phyloP scores from a whole-genome alignment of 176 grass and related monocot species.

The Tuctoria greenei region DNA sequence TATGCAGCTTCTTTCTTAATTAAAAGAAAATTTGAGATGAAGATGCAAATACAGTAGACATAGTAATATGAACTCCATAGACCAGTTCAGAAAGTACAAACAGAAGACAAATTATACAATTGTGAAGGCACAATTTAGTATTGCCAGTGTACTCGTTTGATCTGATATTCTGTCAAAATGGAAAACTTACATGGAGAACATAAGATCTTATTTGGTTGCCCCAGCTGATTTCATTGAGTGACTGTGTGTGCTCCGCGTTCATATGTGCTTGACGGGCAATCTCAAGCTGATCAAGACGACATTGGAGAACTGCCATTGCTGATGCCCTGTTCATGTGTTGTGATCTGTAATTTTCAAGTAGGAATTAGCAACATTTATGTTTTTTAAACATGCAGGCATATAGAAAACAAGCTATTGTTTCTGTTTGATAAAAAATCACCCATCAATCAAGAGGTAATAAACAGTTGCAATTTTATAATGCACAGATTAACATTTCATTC shows the following conservation, averaged over 20 bases:
- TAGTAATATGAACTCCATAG: neutral
- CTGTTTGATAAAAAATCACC: conserved; percentile 9
- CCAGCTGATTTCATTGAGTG: conserved; percentile 88
- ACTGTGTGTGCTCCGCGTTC: conserved; percentile 93
- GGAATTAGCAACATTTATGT: conserved; percentile 22
- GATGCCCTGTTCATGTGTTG: conserved; percentile 95
- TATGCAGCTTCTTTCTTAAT: conserved; percentile 18
- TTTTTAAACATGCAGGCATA: neutral
- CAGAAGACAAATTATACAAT: conserved; percentile 10
- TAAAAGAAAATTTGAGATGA: conserved; percentile 5
- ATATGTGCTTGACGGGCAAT: conserved; percentile 93
- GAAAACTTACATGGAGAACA: conserved; percentile 78
- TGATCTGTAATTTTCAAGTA: conserved; percentile 52
- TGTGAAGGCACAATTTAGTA: neutral
- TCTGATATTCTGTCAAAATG: conserved; percentile 13
- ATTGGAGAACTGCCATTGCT: conserved; percentile 95
- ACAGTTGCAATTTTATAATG: neutral
- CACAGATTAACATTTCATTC: neutral
- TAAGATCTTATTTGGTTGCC: conserved; percentile 99
- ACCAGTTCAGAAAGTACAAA: conserved; percentile 9
- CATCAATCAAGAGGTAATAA: neutral
- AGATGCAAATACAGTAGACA: conserved; percentile 13
- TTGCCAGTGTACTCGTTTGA: neutral
- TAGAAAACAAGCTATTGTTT: neutral
- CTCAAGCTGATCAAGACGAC: conserved; percentile 83